Base-by-base conservation (phyloP, 306 rosid genomes). In the Carpinus fangiana region DNA sequence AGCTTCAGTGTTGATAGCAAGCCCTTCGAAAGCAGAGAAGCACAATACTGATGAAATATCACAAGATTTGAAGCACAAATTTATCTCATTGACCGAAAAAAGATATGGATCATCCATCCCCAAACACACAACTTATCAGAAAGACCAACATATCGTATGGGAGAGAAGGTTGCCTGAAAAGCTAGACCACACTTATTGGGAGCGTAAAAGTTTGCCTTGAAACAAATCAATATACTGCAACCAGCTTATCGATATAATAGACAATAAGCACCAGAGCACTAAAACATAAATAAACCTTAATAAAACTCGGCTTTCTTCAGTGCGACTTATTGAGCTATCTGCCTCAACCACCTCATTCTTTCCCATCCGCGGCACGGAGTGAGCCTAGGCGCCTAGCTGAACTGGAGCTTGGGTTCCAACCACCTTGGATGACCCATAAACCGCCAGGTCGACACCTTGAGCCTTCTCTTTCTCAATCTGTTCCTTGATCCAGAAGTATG, bases 351-450 rank as follows among this genome's bases (percentile, higher is more conserved):
- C 55, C 73, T 89, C 76, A 90, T 73, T 95, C 98, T 77, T 91
- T 95, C 80, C 96, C 99, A 68, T 95, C 98, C 17, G 99, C 97
- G 0, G 96, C 96, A 53, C 94, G 98, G 17, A 95, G 93, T 1
- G 99, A 91, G 72, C 99, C 99, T n/a, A n/a, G n/a, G n/a, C n/a
- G 72, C 99, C 99, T 11, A 95, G 96, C 78, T 91, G 98, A 84
- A 95, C 98, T 0, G 99, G 99, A 52, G 98, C 99, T 83, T 93
- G 98, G 76, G 99, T 95, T 74, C 90, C 90, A 16, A 95, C 99
- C 67, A 95, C 99, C 86, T 95, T 93, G 36, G 99, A 95, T 56
- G 99, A 88, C 74, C 99, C 98, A 43, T 95, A 91, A 52, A 56
- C 62, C 2, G 99, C 43, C 23, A 90, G 26, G 81, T 95, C 99